phyloP scores from a whole-genome alignment of 2,329 filamentous ascomycete genomes.

The Curvularia eragrostidis region DNA sequence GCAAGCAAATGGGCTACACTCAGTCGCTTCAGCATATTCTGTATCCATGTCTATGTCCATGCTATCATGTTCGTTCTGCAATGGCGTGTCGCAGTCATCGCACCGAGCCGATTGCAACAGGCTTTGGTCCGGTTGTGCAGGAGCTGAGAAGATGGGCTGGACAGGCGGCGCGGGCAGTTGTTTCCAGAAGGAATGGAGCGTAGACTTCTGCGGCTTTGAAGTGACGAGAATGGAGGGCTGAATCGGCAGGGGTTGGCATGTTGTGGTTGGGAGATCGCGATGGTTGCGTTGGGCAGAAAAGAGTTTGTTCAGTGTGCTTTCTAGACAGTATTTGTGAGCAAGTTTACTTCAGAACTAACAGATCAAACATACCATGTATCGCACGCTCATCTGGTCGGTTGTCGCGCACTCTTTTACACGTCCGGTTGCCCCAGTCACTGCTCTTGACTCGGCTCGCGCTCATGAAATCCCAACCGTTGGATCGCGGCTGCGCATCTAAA shows the following conservation, averaged over 20 bases:
- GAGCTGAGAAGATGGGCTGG: slow-evolving; percentile 25
- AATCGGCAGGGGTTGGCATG: slow-evolving; percentile 27
- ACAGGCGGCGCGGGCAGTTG: slow-evolving; percentile 45
- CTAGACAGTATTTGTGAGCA: slow-evolving; percentile 32
- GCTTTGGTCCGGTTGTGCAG: slow-evolving; percentile 17
- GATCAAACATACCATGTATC: slow-evolving; percentile 57
- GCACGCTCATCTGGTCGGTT: slow-evolving; percentile 63
- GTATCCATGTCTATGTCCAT: slow-evolving; percentile 52
- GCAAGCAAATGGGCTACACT: slow-evolving; percentile 46
- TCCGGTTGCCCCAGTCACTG: slow-evolving; percentile 61
- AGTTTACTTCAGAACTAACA: too few relatives aligned
- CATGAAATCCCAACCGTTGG: slow-evolving; percentile 35
- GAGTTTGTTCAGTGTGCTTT: slow-evolving; percentile 55
- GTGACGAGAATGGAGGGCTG: slow-evolving; percentile 14
- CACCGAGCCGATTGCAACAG: slow-evolving; percentile 39
- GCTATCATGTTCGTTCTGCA: slow-evolving; percentile 39
- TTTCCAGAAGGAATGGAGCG: slow-evolving; percentile 58
- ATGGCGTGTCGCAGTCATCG: slow-evolving; percentile 53
- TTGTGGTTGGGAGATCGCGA: slow-evolving; percentile 39
- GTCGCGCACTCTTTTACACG: slow-evolving; percentile 65
- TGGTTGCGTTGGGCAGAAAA: slow-evolving; percentile 53
- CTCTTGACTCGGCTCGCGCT: slow-evolving; percentile 35
- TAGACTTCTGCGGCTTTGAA: slow-evolving; percentile 51
- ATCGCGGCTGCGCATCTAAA: slow-evolving; percentile 26
- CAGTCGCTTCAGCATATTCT: slow-evolving; percentile 35